Conservation (phyloP, 2,329 filamentous ascomycete species). For the Aspergillus luchuensis region DNA sequence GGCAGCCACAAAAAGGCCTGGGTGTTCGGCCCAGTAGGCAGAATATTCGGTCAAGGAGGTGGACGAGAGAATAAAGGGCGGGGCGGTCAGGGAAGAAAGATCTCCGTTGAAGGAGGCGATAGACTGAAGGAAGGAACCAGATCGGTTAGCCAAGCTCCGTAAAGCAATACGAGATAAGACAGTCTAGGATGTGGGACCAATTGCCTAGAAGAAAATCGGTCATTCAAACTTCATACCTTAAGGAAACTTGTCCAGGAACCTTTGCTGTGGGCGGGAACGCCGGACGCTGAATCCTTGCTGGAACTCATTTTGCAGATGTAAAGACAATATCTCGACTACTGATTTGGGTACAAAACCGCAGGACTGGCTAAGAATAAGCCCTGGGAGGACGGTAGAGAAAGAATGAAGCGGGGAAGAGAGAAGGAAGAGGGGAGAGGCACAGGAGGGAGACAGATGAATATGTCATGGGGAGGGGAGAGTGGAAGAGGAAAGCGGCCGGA, state of each 20-base stretch:
- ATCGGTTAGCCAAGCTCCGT: conserved; percentile 3
- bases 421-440: not conserved
- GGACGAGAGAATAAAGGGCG: conserved; percentile 78
- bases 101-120: conserved; percentile 83
- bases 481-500: conserved; percentile 2
- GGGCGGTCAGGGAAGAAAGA: conserved; percentile 76
- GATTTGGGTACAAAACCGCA: not conserved
- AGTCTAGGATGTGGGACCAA: not conserved
- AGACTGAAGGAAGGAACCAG: conserved; percentile 48
- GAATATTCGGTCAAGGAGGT: conserved; percentile 80
- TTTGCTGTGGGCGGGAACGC: conserved; percentile 46
- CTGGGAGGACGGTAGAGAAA: not conserved
- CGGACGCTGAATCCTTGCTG: conserved; percentile 43
- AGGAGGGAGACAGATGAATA: not conserved
- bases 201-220: not conserved
- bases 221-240: conserved; percentile 38
- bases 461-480: not conserved
- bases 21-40: conserved; percentile 80
- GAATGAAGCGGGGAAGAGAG: conserved; percentile 4
- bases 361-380: not conserved
- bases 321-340: not conserved
- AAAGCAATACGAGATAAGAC: not conserved
- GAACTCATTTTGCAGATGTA: conserved; percentile 30
- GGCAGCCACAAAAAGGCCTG: conserved; percentile 76
- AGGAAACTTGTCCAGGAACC: conserved; percentile 52